phyloP scores from a whole-genome alignment of 805 yeast genomes.

The Kodamaea neixiangensis region DNA sequence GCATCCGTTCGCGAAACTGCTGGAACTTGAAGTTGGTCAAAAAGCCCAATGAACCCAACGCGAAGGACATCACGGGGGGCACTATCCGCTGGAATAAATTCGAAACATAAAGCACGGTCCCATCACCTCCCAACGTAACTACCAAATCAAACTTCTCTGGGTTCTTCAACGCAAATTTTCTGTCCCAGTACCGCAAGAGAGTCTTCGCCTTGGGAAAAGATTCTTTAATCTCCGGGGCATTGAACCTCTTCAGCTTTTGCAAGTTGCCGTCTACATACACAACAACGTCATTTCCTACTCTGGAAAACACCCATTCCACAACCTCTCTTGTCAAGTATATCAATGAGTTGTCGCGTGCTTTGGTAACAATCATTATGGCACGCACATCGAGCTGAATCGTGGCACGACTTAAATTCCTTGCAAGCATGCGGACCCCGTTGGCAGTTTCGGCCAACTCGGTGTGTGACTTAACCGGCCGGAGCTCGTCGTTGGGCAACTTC shows the following conservation, averaged over 20 bases:
- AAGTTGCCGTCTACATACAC: slow-evolving; percentile 78
- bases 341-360: slow-evolving; percentile 80
- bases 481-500: slow-evolving; percentile 39
- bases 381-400: slow-evolving; percentile 69
- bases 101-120: slow-evolving; percentile 46
- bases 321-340: slow-evolving; percentile 76
- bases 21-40: slow-evolving; percentile 80
- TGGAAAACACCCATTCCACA: slow-evolving; percentile 68
- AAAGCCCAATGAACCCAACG: slow-evolving; percentile 46
- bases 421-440: slow-evolving; percentile 73
- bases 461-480: slow-evolving; percentile 63
- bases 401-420: slow-evolving; percentile 69
- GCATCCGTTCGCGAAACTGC: slow-evolving; percentile 61
- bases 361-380: slow-evolving; percentile 81
- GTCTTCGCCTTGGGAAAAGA: slow-evolving; percentile 48
- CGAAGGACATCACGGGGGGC: slow-evolving; percentile 49
- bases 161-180: slow-evolving; percentile 49
- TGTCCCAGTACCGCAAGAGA: slow-evolving; percentile 68
- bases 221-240: slow-evolving; percentile 50
- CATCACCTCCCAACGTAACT: slow-evolving; percentile 49
- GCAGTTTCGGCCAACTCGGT: slow-evolving; percentile 79
- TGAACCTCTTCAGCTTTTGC: slow-evolving; percentile 62
- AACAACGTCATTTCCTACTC: slow-evolving; percentile 31
- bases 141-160: slow-evolving; percentile 47
- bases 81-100: slow-evolving; percentile 46